These are phyloP conservation scores for Epichloe gansuensis DNA, from an alignment of 2,329 filamentous ascomycete genomes.

Conservation along the genomic window DNA sequence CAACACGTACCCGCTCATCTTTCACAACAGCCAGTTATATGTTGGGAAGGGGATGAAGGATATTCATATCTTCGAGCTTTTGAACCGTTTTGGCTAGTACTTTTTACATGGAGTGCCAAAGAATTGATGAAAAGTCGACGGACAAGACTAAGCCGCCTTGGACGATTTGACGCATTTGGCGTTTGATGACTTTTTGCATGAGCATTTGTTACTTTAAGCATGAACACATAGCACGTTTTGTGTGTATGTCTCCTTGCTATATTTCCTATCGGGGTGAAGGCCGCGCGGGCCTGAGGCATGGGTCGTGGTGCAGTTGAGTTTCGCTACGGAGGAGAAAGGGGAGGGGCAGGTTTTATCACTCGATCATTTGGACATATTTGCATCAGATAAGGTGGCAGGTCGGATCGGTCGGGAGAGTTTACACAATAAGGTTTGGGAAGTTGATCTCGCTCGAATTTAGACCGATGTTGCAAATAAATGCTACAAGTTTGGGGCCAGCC, in stretches of 20 bases:
- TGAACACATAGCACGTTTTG: slow-evolving; percentile 11
- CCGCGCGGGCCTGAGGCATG: neutral
- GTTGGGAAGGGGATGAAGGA: neutral
- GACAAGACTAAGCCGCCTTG: neutral
- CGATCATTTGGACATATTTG: neutral
- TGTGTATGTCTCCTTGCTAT: neutral
- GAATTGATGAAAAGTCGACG: neutral
- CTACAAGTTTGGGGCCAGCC: neutral
- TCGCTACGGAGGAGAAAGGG: neutral
- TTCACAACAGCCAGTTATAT: neutral
- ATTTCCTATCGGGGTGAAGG: neutral
- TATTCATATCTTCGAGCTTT: neutral
- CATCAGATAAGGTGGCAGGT: neutral
- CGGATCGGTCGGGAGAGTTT: neutral
- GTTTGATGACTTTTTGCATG: slow-evolving; percentile 18
- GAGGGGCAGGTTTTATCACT: neutral
- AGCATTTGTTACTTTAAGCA: slow-evolving; percentile 22
- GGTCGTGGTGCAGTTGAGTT: neutral
- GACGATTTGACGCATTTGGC: neutral
- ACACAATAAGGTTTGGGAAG: neutral
- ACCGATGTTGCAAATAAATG: neutral
- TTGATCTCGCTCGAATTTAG: neutral
- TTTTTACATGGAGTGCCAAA: neutral
- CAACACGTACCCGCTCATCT: slow-evolving; percentile 22
- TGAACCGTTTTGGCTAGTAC: neutral